Conservation (phyloP, 2,329 filamentous ascomycete genomes). For the Nemania sp. region DNA sequence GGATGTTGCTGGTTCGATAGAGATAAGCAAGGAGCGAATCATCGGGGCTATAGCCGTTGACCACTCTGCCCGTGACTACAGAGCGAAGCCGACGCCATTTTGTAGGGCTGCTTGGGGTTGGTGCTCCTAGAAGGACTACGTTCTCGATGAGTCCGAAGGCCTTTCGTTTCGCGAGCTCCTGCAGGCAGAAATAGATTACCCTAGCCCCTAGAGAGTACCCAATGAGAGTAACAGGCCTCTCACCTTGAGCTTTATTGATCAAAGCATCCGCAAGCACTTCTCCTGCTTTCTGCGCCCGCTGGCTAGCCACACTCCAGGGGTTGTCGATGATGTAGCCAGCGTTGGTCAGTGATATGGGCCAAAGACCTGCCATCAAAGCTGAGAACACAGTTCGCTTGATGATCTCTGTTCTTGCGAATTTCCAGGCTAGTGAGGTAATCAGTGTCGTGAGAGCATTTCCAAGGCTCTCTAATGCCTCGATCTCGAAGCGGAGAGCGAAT, state of each 20-base stretch:
- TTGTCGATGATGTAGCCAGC: slow-evolving; percentile 78
- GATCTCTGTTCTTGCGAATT: slow-evolving; percentile 62
- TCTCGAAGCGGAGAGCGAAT: slow-evolving; percentile 84
- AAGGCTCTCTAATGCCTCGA: slow-evolving; percentile 74
- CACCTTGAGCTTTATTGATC: slow-evolving; percentile 80
- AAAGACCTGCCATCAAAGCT: slow-evolving; percentile 60
- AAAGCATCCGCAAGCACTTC: slow-evolving; percentile 77
- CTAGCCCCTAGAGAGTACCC: slow-evolving; percentile 82
- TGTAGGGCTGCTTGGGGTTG: slow-evolving; percentile 69
- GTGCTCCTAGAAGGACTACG: slow-evolving; percentile 80
- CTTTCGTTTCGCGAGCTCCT: slow-evolving; percentile 72
- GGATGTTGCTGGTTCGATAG: slow-evolving; percentile 81
- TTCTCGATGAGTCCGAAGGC: slow-evolving; percentile 86
- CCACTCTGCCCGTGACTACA: slow-evolving; percentile 77
- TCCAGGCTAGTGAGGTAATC: slow-evolving; percentile 82
- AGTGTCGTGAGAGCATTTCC: slow-evolving; percentile 79
- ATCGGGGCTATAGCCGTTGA: slow-evolving; percentile 86
- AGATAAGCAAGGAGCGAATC: slow-evolving; percentile 89
- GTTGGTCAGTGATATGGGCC: slow-evolving; percentile 67
- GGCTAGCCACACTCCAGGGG: slow-evolving; percentile 76
- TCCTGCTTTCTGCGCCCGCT: slow-evolving; percentile 74
- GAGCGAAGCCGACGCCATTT: slow-evolving; percentile 80
- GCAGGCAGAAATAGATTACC: slow-evolving; percentile 80
- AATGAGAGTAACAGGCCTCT: slow-evolving; percentile 77
- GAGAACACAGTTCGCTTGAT: slow-evolving; percentile 55